These are phyloP conservation scores for Jimgerdemannia lactiflua DNA, from an alignment of 192 early-diverging fungal species.

Conservation along the genomic window DNA sequence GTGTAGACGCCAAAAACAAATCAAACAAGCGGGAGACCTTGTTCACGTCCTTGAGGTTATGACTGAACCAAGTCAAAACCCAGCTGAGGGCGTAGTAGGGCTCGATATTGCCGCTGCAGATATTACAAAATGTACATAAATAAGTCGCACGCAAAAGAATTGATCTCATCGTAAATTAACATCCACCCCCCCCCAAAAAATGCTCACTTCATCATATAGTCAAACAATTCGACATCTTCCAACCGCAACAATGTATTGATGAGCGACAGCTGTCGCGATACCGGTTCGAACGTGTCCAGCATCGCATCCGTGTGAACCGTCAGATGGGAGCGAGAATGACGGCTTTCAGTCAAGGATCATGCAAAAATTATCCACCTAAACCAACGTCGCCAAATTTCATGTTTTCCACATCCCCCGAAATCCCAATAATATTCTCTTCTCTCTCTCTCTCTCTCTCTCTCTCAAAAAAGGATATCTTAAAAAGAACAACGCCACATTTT, in stretches of 20 bases:
- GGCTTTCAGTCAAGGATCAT: constrained; percentile 19
- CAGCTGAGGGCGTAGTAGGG: constrained; percentile 71
- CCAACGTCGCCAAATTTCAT: no score
- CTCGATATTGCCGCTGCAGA: constrained; percentile 35
- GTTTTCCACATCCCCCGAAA: constrained; percentile 35
- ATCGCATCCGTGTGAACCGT: constrained; percentile 41
- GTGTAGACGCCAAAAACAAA: constrained; percentile 55
- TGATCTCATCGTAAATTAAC: constrained; percentile 1
- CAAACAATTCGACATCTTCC: constrained; percentile 43
- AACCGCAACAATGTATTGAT: constrained; percentile 41
- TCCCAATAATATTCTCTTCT: constrained; percentile 32
- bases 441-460: constrained; percentile 37
- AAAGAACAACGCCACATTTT: constrained; percentile 54
- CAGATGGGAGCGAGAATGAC: neutral
- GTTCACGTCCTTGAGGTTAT: constrained; percentile 52
- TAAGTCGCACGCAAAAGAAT: no score
- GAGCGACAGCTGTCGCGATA: constrained; percentile 43
- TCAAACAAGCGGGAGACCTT: constrained; percentile 60
- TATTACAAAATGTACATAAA: neutral
- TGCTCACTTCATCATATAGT: neutral
- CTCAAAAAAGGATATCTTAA: constrained; percentile 35
- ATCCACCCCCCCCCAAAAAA: neutral
- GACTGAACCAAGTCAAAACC: constrained; percentile 75
- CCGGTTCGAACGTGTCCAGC: constrained; percentile 49
- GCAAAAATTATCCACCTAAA: neutral